Percentiles rank a stretch among this genome's conserved stretches.
phyloP scores from a whole-genome alignment of 176 grass and related monocot species.

The Aegilops umbellulata region DNA sequence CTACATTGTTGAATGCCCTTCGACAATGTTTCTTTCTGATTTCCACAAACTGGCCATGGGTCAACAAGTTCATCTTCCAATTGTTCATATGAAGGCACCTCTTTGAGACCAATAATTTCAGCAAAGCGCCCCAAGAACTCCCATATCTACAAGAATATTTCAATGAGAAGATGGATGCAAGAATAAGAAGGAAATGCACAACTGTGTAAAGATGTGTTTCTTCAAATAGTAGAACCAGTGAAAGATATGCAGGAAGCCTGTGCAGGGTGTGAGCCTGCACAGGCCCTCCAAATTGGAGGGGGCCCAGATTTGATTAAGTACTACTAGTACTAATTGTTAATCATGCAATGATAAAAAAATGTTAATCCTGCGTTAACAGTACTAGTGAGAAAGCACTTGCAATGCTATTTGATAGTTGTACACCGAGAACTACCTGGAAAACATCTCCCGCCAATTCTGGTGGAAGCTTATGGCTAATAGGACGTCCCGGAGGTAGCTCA shows the following conservation, averaged over 20 bases:
- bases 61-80: slow-evolving; percentile 95
- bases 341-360: too few species aligned
- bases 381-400: too few species aligned
- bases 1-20: slow-evolving; percentile 39
- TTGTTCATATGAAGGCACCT: slow-evolving; percentile 82
- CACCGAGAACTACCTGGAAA: slow-evolving; percentile 65
- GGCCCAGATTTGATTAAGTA: too few species aligned
- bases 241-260: not conserved
- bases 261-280: too few species aligned
- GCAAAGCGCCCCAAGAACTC: slow-evolving; percentile 78
- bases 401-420: too few species aligned
- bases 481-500: slow-evolving; percentile 59
- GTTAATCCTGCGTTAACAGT: too few species aligned
- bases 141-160: slow-evolving; percentile 67
- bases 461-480: slow-evolving; percentile 73
- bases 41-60: slow-evolving; percentile 70
- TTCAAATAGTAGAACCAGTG: slow-evolving; percentile 18
- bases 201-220: slow-evolving; percentile 26
- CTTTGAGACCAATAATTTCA: slow-evolving; percentile 76
- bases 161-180: slow-evolving; percentile 20
- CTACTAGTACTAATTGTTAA: too few species aligned
- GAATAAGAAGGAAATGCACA: slow-evolving; percentile 33
- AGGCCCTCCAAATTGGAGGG: too few species aligned
- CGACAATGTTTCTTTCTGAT: slow-evolving; percentile 39
- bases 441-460: slow-evolving; percentile 77